Evolutionary conservation across 257 asterid genomes (phyloP), one percentile per base, ranked within the genome.

Genomic region (Przewalskia tangutica): DNA sequence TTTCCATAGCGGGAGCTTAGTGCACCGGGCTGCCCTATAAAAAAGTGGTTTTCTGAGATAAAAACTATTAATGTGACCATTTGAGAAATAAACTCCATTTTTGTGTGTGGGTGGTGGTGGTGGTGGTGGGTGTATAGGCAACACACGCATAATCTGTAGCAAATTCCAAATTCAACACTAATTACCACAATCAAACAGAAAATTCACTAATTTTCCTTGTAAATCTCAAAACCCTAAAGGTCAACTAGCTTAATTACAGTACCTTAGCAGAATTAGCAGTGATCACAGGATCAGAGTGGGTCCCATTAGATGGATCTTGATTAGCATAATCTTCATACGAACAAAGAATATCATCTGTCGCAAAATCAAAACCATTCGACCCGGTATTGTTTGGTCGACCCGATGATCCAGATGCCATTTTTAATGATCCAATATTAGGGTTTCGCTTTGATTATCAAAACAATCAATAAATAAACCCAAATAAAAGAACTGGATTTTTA

Each of bases 331-430:
- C 97, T 85, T 92, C 97, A 82, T 92, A 91, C 0, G 97, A 90
- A 86, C 95, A 94, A 54, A 95, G 91, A 44, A 94, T 89, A 87
- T 94, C 97, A 83, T 94, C 98, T 4, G 97, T 84, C 3, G 73
- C 99, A 76, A 95, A 92, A 84, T 88, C 95, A 87, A 90, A 95
- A 20, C 90, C 90, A 78, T 89, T 93, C 2, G 93, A 85, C 73
- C 88, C 92, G 81, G 89, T 83, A 64, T 27, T 63, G 81, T 78
- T 86, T 27, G 85, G 83, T 83, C 92, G 90, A 16, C 95, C 97
- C 65, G 92, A 60, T 7, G 97, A 87, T 78, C 97, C 94, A 64
- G 98, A 94, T 53, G 96, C 98, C 99, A 95, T 95, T 65, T 46
- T 17, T 36, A 81, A 4, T 60, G 70, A 68, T 56, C 36, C 59